Evolutionary conservation across 176 grass and related monocot species (phyloP).

Genomic region (sorghum (Sorghum bicolor)): Sorghum_bicolor_NCBIv3 NC_012871.2:61419501-61420000

Average conservation of each 20-base stretch:
- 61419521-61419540: not conserved
- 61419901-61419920: constrained; percentile 73
- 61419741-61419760: constrained; percentile 47
- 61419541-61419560: not conserved
- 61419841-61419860: constrained; percentile 64
- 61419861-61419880: constrained; percentile 57
- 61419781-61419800: constrained; percentile 30
- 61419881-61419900: constrained; percentile 61
- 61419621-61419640: not conserved
- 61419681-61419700: constrained; percentile 32
- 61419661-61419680: constrained; percentile 38
- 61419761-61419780: constrained; percentile 13
- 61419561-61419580: not conserved
- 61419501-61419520: constrained; percentile 8
- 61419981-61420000: constrained; percentile 32
- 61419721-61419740: constrained; percentile 49
- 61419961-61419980: constrained; percentile 35
- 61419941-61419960: constrained; percentile 46
- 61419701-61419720: constrained; percentile 44
- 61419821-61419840: constrained; percentile 74
- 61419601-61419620: not conserved
- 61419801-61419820: constrained; percentile 44
- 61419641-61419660: constrained; percentile 54
- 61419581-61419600: not conserved
- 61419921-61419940: constrained; percentile 59